phyloP scores from a whole-genome alignment of 2,329 filamentous ascomycete genomes.

The Aspergillus fumigatiaffinis region DNA sequence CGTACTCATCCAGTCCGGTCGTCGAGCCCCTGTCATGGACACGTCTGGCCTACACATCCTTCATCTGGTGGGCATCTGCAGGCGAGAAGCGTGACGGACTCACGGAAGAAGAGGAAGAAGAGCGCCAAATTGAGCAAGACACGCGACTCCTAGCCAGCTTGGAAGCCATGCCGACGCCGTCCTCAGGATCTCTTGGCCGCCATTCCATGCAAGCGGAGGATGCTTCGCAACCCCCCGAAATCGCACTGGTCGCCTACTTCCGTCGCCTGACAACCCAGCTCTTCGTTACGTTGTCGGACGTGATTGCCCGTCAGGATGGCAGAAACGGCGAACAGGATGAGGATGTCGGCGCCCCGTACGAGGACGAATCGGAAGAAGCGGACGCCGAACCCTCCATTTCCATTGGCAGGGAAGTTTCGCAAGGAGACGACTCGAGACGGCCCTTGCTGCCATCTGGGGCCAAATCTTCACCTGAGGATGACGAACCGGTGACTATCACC shows the following conservation, averaged over 20 bases:
- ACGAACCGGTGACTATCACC: constrained; percentile 34
- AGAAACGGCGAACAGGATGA: constrained; percentile 15
- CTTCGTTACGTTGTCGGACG: constrained; percentile 42
- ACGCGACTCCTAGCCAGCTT: constrained; percentile 35
- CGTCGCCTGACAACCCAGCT: constrained; percentile 46
- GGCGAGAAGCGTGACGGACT: constrained; percentile 56
- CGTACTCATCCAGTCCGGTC: constrained; percentile 41
- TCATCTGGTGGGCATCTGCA: constrained; percentile 66
- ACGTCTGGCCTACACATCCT: constrained; percentile 57
- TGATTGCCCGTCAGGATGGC: constrained; percentile 40
- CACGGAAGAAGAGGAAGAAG: constrained; percentile 52
- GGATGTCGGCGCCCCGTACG: constrained; percentile 19
- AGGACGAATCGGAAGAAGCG: constrained; percentile 21
- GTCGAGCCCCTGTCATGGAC: constrained; percentile 59
- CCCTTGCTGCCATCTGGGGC: constrained; percentile 18
- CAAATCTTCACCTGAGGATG: background rate
- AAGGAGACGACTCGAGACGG: constrained; percentile 24
- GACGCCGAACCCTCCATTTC: constrained; percentile 19
- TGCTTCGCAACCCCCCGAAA: constrained; percentile 36
- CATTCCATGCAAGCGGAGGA: constrained; percentile 27
- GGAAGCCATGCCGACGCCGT: constrained; percentile 30
- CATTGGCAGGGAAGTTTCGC: constrained; percentile 21
- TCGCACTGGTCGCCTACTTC: constrained; percentile 49
- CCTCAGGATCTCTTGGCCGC: constrained; percentile 20
- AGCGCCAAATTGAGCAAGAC: constrained; percentile 43